These are phyloP conservation scores for Brassica juncea DNA, from an alignment of 345 rosid genomes.

Conservation along the genomic window DNA sequence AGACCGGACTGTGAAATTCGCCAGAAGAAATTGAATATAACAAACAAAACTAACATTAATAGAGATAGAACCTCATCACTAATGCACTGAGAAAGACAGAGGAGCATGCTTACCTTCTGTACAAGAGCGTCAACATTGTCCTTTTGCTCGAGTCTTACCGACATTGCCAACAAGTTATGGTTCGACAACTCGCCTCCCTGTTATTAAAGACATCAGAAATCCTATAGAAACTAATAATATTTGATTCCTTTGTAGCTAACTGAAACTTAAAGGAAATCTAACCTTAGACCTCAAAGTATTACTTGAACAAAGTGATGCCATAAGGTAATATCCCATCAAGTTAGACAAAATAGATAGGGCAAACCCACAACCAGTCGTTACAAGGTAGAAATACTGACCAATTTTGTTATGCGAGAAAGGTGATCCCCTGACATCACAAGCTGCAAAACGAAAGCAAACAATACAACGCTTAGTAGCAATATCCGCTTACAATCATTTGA, in stretches of 20 bases:
- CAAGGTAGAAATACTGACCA: constrained; percentile 58
- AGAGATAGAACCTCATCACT: constrained; percentile 23
- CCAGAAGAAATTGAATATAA: constrained; percentile 86
- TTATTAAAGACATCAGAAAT: neutral
- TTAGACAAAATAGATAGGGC: neutral
- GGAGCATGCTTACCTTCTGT: constrained; percentile 58
- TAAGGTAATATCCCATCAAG: no score
- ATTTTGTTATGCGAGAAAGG: constrained; percentile 73
- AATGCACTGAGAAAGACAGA: constrained; percentile 7
- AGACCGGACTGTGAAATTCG: constrained; percentile 55
- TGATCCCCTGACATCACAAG: constrained; percentile 80
- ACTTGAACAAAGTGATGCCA: no score
- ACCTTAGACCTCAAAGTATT: constrained; percentile 53
- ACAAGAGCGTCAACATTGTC: constrained; percentile 62
- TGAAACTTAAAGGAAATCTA: constrained; percentile 15
- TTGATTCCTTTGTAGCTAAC: neutral
- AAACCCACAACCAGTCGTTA: neutral
- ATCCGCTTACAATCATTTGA: neutral
- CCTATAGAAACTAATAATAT: neutral
- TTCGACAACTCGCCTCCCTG: constrained; percentile 51
- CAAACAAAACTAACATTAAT: constrained; percentile 43
- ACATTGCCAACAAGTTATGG: constrained; percentile 74
- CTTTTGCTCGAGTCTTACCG: constrained; percentile 90
- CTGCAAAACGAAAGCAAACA: constrained; percentile 50
- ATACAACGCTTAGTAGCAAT: constrained; percentile 1